Conservation (phyloP, 345 rosid genomes). For the Bretschneidera sinensis region DNA sequence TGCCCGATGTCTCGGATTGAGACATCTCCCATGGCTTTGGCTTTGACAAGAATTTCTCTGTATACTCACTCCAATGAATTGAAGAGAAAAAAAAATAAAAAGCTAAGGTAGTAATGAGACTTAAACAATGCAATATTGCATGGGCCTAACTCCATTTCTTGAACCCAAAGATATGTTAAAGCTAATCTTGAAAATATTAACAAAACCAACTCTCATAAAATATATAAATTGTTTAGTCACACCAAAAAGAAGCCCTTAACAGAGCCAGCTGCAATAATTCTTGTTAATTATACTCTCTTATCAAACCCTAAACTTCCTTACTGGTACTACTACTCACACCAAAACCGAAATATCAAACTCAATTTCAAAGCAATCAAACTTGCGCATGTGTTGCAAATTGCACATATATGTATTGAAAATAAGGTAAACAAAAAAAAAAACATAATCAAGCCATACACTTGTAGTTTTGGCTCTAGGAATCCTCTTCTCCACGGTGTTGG, state of each 20-base stretch:
- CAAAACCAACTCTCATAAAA: not conserved
- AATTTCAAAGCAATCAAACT: conserved; percentile 21
- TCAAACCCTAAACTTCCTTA: conserved; percentile 27
- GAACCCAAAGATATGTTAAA: too few relatives aligned
- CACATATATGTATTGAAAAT: conserved; percentile 11
- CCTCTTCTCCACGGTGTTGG: conserved; percentile 43
- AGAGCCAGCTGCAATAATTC: too few relatives aligned
- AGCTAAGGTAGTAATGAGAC: too few relatives aligned
- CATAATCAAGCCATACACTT: conserved; percentile 26
- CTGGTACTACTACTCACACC: conserved; percentile 15
- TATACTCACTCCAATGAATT: too few relatives aligned
- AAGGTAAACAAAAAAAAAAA: conserved; percentile 7
- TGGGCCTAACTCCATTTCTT: too few relatives aligned
- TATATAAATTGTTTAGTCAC: too few relatives aligned
- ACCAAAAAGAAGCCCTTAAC: not conserved
- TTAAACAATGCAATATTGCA: too few relatives aligned
- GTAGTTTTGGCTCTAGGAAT: conserved; percentile 27
- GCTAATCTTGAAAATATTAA: not conserved
- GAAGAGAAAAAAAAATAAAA: too few relatives aligned
- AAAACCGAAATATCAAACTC: conserved; percentile 19
- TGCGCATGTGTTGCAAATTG: conserved; percentile 16
- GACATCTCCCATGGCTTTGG: too few relatives aligned
- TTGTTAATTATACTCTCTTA: not conserved
- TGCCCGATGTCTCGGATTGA: too few relatives aligned
- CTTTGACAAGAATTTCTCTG: too few relatives aligned